phyloP scores from a whole-genome alignment of 305 asterid species.

The Fraxinus dipetala region DNA sequence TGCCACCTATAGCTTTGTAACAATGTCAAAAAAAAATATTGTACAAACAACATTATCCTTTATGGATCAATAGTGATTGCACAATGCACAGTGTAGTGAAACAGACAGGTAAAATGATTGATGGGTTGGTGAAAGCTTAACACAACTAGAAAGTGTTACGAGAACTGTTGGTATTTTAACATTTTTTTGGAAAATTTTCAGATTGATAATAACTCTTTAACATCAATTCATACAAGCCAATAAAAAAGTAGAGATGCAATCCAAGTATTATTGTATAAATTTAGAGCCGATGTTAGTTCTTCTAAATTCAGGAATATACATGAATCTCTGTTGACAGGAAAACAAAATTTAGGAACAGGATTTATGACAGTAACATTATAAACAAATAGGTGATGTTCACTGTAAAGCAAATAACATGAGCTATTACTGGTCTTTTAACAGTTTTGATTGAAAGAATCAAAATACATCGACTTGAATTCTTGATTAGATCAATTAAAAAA shows the following conservation, averaged over 20 bases:
- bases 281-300: not conserved
- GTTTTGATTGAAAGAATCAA: not conserved
- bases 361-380: not conserved
- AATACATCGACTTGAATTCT: not conserved
- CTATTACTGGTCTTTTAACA: not conserved
- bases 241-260: not conserved
- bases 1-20: no score
- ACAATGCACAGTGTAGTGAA: not conserved
- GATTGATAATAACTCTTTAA: not conserved
- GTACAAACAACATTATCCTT: not conserved
- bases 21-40: no score
- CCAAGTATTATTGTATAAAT: not conserved
- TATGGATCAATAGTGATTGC: conserved; percentile 5
- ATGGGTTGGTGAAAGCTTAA: conserved; percentile 14
- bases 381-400: not conserved
- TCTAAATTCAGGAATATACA: not conserved
- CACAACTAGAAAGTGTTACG: not conserved
- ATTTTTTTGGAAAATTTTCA: not conserved
- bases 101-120: conserved; percentile 12
- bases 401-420: not conserved
- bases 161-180: not conserved
- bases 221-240: not conserved
- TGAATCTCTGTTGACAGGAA: not conserved
- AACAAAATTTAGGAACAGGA: not conserved
- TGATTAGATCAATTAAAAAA: not conserved